Conservation (phyloP, 2,329 filamentous ascomycete species). For the Diplodia seriata region DNA sequence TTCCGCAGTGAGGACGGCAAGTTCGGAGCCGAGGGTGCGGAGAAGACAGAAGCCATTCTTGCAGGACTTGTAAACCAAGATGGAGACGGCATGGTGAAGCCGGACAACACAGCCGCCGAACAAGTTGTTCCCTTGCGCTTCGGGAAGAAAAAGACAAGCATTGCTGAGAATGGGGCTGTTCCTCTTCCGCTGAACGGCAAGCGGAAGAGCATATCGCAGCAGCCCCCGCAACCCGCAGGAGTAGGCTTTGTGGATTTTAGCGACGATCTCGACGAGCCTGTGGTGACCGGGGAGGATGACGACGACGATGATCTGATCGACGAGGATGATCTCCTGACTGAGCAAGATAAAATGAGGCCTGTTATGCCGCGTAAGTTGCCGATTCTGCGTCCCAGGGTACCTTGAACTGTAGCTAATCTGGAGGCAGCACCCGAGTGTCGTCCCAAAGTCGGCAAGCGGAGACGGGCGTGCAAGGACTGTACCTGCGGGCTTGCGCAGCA, state of each 20-base stretch:
- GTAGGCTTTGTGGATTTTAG: slow-evolving; percentile 73
- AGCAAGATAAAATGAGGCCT: slow-evolving; percentile 79
- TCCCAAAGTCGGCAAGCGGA: slow-evolving; percentile 85
- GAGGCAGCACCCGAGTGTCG: slow-evolving; percentile 78
- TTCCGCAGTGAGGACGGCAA: slow-evolving; percentile 73
- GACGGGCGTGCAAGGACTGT: slow-evolving; percentile 97
- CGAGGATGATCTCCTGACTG: slow-evolving; percentile 84
- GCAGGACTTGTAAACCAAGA: slow-evolving; percentile 73
- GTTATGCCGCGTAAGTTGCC: slow-evolving; percentile 77
- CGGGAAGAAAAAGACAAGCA: slow-evolving; percentile 64
- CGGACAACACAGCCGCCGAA: slow-evolving; percentile 63
- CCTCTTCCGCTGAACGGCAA: slow-evolving; percentile 49
- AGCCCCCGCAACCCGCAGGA: slow-evolving; percentile 57
- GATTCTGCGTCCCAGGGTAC: background rate
- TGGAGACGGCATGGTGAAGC: slow-evolving; percentile 74
- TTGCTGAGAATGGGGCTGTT: slow-evolving; percentile 45
- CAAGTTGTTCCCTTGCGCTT: slow-evolving; percentile 69
- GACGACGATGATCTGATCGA: slow-evolving; percentile 80
- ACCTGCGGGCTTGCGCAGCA: slow-evolving; percentile 89
- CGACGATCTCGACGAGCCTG: slow-evolving; percentile 65
- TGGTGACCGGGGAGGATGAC: slow-evolving; percentile 59
- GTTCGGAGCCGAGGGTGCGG: slow-evolving; percentile 57
- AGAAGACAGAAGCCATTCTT: slow-evolving; percentile 80
- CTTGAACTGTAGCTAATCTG: background rate
- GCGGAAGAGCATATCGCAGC: slow-evolving; percentile 47